Conservation (phyloP, 176 grass and related monocot species). For the Dactylis glomerata region DNA sequence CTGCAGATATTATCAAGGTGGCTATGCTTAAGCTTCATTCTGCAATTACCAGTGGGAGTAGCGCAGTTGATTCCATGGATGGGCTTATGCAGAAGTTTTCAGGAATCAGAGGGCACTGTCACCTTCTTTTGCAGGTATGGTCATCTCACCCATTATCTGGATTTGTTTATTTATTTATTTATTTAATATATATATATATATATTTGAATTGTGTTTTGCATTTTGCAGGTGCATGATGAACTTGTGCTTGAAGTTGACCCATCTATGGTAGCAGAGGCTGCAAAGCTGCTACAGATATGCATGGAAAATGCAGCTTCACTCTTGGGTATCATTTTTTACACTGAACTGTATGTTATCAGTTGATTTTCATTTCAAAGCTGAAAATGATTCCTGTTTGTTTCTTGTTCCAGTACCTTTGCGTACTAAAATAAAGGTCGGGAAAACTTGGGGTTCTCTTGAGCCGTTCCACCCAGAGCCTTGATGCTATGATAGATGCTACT, state of each 20-base stretch:
- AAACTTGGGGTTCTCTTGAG: slow-evolving; percentile 95
- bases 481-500: slow-evolving; percentile 13
- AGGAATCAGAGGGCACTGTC: slow-evolving; percentile 63
- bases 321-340: slow-evolving; percentile 47
- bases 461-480: slow-evolving; percentile 49
- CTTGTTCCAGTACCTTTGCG: slow-evolving; percentile 75
- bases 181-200: neutral
- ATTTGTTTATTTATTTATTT: neutral
- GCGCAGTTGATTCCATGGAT: slow-evolving; percentile 32
- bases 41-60: slow-evolving; percentile 46
- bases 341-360: slow-evolving; percentile 6
- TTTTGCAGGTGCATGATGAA: slow-evolving; percentile 86
- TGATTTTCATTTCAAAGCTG: neutral
- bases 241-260: slow-evolving; percentile 84
- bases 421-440: slow-evolving; percentile 76
- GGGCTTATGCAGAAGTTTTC: slow-evolving; percentile 38
- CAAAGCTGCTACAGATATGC: slow-evolving; percentile 63
- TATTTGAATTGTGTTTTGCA: neutral
- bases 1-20: slow-evolving; percentile 91
- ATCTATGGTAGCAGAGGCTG: slow-evolving; percentile 46
- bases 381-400: slow-evolving; percentile 26
- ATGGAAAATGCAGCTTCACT: slow-evolving; percentile 87
- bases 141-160: slow-evolving; percentile 12
- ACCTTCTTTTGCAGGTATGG: slow-evolving; percentile 80
- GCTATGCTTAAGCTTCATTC: slow-evolving; percentile 94